Evolutionary conservation across 176 grass and related monocot species (phyloP), one percentile per base, ranked within the genome.

Genomic region (Lolium rigidum): DNA sequence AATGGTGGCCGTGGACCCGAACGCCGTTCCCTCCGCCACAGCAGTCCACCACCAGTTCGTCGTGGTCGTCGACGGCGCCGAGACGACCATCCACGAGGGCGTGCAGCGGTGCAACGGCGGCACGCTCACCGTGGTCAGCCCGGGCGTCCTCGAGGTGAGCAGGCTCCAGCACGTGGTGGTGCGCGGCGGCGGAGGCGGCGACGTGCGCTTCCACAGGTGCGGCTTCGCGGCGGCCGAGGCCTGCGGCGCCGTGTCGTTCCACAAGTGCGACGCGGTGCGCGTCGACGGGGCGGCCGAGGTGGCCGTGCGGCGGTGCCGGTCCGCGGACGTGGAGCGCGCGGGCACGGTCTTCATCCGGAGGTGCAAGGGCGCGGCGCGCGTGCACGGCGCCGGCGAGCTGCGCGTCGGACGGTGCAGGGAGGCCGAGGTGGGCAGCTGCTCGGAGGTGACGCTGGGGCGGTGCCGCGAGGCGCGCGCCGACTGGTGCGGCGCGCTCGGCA

Each of bases 41-140:
- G 50, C 65, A 12, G 67, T 46, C 13, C 69, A 76, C 7, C 81
- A 88, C 77, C 74, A 84, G 65, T 91, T 93, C 88, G 79, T 50
- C 54, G 85, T 93, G 9, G 84, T 88, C 73, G 86, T 93, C 35
- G 87, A 93, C 70, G 92, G 89, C 80, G 28, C 89, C 1, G 92
- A 90, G 84, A 90, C 55, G 70, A 22, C 50, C 39, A 60, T 93
- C 64, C 83, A 84, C 61, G 89, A 93, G 64, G 92, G 92, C 20
- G 82, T 86, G 62, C 81, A 91, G 71, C 83, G 71, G n/a, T 74
- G 67, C 75, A 79, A 63, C 69, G 77, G 61, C 57, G 92, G 92
- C 60, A 80, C 89, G 76, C 79, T 82, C 16, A 62, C 83, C 63
- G 77, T 93, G 74, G 69, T 85, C 20, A 83, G 79, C 41, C 89